These are phyloP conservation scores for Carex littledalei DNA, from an alignment of 176 grass and related monocot genomes.

Conservation along the genomic window DNA sequence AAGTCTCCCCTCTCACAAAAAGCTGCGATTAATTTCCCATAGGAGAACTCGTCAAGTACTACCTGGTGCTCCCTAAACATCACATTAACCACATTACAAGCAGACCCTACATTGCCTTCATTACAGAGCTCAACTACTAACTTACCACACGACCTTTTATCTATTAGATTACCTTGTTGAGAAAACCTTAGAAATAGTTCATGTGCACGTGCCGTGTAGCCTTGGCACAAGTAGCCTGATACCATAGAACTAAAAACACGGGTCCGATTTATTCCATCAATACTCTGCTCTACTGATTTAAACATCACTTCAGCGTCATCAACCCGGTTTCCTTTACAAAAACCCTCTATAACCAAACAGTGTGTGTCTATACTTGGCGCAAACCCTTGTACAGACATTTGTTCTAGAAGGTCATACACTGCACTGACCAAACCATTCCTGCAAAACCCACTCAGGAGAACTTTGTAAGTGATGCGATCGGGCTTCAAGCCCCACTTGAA, in stretches of 20 bases:
- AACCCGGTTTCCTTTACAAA: slow-evolving; percentile 61
- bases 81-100: slow-evolving; percentile 48
- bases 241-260: slow-evolving; percentile 70
- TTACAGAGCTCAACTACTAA: slow-evolving; percentile 58
- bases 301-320: slow-evolving; percentile 68
- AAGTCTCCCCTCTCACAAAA: slow-evolving; percentile 51
- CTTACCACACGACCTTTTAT: slow-evolving; percentile 29
- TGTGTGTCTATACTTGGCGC: slow-evolving; percentile 51
- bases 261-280: background rate
- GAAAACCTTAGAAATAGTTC: slow-evolving; percentile 50
- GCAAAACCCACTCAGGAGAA: slow-evolving; percentile 52
- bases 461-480: slow-evolving; percentile 58
- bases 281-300: slow-evolving; percentile 32
- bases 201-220: slow-evolving; percentile 50
- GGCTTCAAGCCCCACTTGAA: slow-evolving; percentile 53
- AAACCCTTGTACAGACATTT: slow-evolving; percentile 52
- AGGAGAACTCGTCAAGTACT: slow-evolving; percentile 50
- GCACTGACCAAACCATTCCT: slow-evolving; percentile 51
- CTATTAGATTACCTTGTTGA: slow-evolving; percentile 53
- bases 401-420: slow-evolving; percentile 56
- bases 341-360: slow-evolving; percentile 52
- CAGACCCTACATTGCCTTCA: slow-evolving; percentile 39
- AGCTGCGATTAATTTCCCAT: slow-evolving; percentile 54
- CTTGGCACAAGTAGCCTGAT: slow-evolving; percentile 62
- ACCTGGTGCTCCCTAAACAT: slow-evolving; percentile 53